Conservation (phyloP, 2,329 filamentous ascomycete species). For the Verticillium longisporum region DNA sequence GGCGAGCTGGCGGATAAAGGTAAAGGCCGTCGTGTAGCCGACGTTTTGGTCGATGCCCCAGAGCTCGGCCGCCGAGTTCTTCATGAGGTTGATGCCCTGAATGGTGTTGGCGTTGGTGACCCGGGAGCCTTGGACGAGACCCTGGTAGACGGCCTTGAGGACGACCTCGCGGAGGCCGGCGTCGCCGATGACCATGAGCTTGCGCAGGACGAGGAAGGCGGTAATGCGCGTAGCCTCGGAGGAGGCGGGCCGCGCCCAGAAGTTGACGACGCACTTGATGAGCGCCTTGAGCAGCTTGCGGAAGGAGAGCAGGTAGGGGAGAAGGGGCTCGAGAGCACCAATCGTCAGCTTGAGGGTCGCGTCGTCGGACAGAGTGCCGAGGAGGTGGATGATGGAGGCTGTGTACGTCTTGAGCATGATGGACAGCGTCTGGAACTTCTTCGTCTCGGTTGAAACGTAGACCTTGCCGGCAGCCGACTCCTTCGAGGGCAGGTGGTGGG, state of each 20-base stretch:
- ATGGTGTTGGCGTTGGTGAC: slow-evolving; percentile 87
- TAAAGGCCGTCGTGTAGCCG: slow-evolving; percentile 92
- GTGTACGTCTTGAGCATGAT: slow-evolving; percentile 87
- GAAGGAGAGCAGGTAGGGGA: slow-evolving; percentile 95
- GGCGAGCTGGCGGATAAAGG: slow-evolving; percentile 92
- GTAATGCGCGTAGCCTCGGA: slow-evolving; percentile 83
- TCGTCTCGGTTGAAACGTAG: slow-evolving; percentile 76
- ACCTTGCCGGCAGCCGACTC: slow-evolving; percentile 77
- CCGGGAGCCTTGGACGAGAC: slow-evolving; percentile 81
- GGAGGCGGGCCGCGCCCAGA: slow-evolving; percentile 85
- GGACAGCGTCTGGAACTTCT: slow-evolving; percentile 91
- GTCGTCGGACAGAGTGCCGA: slow-evolving; percentile 81
- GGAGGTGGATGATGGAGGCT: slow-evolving; percentile 79
- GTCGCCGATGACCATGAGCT: slow-evolving; percentile 81
- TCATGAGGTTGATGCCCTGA: slow-evolving; percentile 94
- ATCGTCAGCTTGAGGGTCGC: slow-evolving; percentile 85
- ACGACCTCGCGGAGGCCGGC: slow-evolving; percentile 82
- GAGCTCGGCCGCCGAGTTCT: slow-evolving; percentile 96
- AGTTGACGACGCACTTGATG: slow-evolving; percentile 74
- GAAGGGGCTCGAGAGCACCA: slow-evolving; percentile 71
- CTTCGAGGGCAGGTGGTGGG: slow-evolving; percentile 92
- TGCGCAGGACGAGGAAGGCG: slow-evolving; percentile 81
- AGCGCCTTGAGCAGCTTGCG: slow-evolving; percentile 87
- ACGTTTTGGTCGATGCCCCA: slow-evolving; percentile 87
- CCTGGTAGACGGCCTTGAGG: slow-evolving; percentile 88